Base-by-base conservation (phyloP, 2,329 filamentous ascomycete species). In the Dothideomycetes sp. region DNA sequence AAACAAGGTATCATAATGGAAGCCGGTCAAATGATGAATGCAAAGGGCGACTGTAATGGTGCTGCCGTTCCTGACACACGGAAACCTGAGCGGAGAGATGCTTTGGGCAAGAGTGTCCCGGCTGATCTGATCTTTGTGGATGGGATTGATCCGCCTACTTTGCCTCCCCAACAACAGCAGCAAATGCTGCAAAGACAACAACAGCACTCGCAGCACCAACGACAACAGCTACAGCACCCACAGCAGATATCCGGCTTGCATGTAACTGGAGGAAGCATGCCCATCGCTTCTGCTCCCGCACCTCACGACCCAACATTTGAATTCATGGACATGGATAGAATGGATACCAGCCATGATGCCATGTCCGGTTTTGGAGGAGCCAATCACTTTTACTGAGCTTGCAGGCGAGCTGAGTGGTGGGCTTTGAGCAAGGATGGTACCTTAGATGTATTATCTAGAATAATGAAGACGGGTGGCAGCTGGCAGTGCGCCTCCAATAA, bases 91-190 rank as follows among this genome's bases (percentile, higher is more conserved):
- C 49, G 44, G 8, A 30, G 29, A 27, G 56, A 57, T n/a, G 68
- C 68, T 0, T 61, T 70, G 38, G 63, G 63, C 2, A 41, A 46
- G 2, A 58, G 62, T 4, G 49, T 69, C 4, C 65, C 66, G 9
- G 44, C 56, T 3, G 50, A 51, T 4, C 54, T 56, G 3, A 49
- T 52, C 27, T 54, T 70, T 16, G 43, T 57, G 3, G 63, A 68
- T 16, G 61, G 63, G 0, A 38, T 64, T 2, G 58, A 62, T 5
- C 47, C 54, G n/a, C 60, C 61, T 9, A 33, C 31, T 10, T 18
- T 36, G 19, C 29, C 34, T 18, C 22, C 22, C 12, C 22, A 27
- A 12, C 22, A 12, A 27, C 22, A 7, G 12, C 27, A 22, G 24
- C 29, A 31, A 34, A 18, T 11, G 22, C 30, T 34, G 27, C 34